Evolutionary conservation across 345 rosid genomes (phyloP).

Genomic region (Gossypium australe): DNA sequence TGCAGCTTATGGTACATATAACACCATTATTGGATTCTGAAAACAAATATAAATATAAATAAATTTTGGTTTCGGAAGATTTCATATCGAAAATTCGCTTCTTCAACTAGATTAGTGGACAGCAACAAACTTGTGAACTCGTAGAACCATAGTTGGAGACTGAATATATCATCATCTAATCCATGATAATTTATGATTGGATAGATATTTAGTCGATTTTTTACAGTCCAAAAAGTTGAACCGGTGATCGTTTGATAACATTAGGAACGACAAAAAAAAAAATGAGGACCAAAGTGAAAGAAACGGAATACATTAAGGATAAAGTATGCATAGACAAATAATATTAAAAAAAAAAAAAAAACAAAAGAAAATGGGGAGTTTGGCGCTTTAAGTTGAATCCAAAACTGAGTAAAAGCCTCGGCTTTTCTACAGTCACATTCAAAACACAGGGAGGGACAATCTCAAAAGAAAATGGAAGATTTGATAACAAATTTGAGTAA

Average conservation of each 20-base stretch:
- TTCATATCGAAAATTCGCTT: background rate
- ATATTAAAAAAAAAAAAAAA: too few species aligned
- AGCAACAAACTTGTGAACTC: background rate
- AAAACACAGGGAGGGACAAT: background rate
- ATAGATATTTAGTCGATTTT: too few species aligned
- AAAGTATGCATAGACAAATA: too few species aligned
- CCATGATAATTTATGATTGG: too few species aligned
- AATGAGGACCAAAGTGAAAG: too few species aligned
- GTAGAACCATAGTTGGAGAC: background rate
- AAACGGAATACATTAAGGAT: too few species aligned
- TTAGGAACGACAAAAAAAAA: too few species aligned
- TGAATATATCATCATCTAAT: too few species aligned
- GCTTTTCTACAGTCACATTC: background rate
- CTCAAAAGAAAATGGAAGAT: conserved; percentile 45
- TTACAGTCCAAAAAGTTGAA: too few species aligned
- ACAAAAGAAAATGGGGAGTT: background rate
- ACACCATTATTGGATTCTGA: conserved; percentile 13
- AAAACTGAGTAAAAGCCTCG: background rate
- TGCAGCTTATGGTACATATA: conserved; percentile 72
- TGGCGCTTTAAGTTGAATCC: background rate
- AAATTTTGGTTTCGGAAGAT: background rate
- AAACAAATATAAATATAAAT: background rate
- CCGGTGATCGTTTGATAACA: too few species aligned
- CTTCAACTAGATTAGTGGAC: background rate
- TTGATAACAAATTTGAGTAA: conserved; percentile 36